Evolutionary conservation across 441 rosid species (phyloP), one percentile per base, ranked within the genome.

Genomic region (Syzygium malaccense): DNA sequence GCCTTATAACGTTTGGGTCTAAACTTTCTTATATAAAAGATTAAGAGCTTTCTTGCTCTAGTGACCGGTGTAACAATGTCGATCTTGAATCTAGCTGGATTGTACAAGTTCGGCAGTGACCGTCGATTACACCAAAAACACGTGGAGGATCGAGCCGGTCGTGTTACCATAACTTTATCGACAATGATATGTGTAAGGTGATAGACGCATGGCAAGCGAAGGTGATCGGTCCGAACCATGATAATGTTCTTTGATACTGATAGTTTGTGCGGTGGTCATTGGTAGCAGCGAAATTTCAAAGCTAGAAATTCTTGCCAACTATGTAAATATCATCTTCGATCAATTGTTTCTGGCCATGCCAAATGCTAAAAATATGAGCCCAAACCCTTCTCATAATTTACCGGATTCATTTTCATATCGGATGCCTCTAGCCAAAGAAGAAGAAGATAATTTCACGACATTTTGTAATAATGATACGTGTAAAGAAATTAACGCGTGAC

Each of bases 171-270:
- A 41, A 41, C 7, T 41, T 41, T 37, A 37, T 37, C 4, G 41
- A n/a, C 66, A 26, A 26, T 5, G 30, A 41, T 13, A 28, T 13
- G 66, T 28, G 8, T 60, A 60, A 60, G 18, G 66, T 28, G 17
- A 60, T 60, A 8, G 2, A 2, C 0, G 32, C 68, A 28, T 60
- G 66, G 66, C 18, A 28, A 60, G 2, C 2, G 1, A 60, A 60
- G 17, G 0, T 28, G 68, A 60, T 60, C 4, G 68, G 68, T 6
- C 68, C 64, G 3, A 58, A 58, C 0, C 1, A 5, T 58, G 30
- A 0, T 58, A 4, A 58, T 58, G 0, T 28, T 0, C 0, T 17
- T 3, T 28, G 18, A 28, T 26, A 5, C 7, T 15, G 3, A 58
- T 58, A 12, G 1, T 62, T 0, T 62, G 68, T 62, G 33, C 6